Base-by-base conservation (phyloP, 192 early-diverging fungal species). In the Backusella australiensis region DNA sequence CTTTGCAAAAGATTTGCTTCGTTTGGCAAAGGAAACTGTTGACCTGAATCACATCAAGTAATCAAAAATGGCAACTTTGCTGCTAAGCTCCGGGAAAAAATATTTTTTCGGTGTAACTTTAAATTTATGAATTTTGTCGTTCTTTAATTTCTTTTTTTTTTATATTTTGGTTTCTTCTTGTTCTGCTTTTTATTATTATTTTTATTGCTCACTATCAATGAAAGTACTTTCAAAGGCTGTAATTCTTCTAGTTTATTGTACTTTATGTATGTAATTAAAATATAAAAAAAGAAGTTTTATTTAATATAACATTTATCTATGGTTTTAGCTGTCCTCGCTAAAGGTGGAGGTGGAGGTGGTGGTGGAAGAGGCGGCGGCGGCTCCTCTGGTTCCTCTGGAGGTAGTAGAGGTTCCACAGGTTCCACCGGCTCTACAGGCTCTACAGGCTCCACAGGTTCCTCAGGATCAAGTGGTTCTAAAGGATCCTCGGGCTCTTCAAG, bases 271-370 rank as follows among this genome's bases (percentile, higher is more conserved):
- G 75, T 63, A 11, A 26, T 26, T 63, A 63, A 63, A 63, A 9
- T 63, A 29, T 23, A 63, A 63, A 29, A 23, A 23, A 29, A 14
- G 23, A 9, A 12, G 23, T 14, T 63, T 63, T 63, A 63, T 63
- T 63, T 63, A 63, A 23, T 63, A 6, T 63, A 63, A 63, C 21
- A 11, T 63, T 63, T 63, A 6, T 75, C 41, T 21, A 52, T 23
- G 36, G 11, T 66, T 65, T 29, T 49, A 71, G 76, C 72, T 32
- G 69, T 70, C 4, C n/a, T 81, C 19, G 76, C 76, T n/a, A 77
- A 77, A 74, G 80, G 74, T 17, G 78, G 78, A 74, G 80, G 74
- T 17, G 78, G 78, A 26, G 56, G 56, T 34, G 52, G 66, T 11
- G 78, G 23, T 29, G 3, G 0, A 29, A 1, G 1, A 26, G 56